phyloP scores from a whole-genome alignment of 83 land plant species.

The Isoetes engelmannii region DNA sequence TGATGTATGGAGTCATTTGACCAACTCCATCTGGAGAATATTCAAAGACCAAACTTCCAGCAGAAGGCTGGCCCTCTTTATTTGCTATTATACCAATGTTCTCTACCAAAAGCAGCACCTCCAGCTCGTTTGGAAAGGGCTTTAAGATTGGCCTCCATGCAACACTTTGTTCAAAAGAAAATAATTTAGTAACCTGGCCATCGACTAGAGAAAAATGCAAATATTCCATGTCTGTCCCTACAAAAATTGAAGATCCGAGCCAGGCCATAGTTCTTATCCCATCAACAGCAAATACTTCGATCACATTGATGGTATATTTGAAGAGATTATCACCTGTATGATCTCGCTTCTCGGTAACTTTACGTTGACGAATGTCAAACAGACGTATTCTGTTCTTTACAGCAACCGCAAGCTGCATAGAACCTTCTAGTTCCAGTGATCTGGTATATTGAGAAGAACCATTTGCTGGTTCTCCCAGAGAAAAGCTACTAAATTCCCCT shows the following conservation, averaged over 20 bases:
- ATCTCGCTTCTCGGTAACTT: slow-evolving; percentile 5
- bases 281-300: slow-evolving; percentile 53
- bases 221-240: slow-evolving; percentile 59
- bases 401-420: slow-evolving; percentile 22
- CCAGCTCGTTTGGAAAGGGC: slow-evolving; percentile 41
- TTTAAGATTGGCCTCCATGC: slow-evolving; percentile 49
- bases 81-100: slow-evolving; percentile 68
- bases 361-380: slow-evolving; percentile 33
- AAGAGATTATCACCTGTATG: not conserved
- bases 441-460: too few species aligned
- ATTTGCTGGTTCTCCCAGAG: too few species aligned
- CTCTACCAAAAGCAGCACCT: slow-evolving; percentile 70
- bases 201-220: slow-evolving; percentile 33
- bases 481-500: too few species aligned
- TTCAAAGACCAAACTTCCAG: slow-evolving; percentile 68
- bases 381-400: slow-evolving; percentile 48
- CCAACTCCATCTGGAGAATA: slow-evolving; percentile 64
- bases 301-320: slow-evolving; percentile 26
- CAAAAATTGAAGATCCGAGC: slow-evolving; percentile 65
- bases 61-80: slow-evolving; percentile 65
- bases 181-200: slow-evolving; percentile 46
- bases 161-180: slow-evolving; percentile 55
- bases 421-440: too few species aligned
- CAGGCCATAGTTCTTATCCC: slow-evolving; percentile 65
- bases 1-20: slow-evolving; percentile 53